Evolutionary conservation across 2,329 filamentous ascomycete genomes (phyloP).

Genomic region (Cytospora chrysosperma): DNA sequence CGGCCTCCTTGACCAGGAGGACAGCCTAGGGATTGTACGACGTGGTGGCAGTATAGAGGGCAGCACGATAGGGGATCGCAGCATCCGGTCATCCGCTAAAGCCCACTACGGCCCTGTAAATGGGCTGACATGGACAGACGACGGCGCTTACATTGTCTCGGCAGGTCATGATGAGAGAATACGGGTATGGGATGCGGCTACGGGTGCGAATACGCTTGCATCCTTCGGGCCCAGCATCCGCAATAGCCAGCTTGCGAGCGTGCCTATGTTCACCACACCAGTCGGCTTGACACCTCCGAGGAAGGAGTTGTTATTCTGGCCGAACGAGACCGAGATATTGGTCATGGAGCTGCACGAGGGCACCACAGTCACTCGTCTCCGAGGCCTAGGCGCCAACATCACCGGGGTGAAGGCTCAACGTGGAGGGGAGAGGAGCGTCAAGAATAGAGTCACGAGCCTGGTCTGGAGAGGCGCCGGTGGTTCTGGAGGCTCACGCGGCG

Average conservation of each 20-base stretch:
- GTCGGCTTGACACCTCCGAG: constrained; percentile 53
- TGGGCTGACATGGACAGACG: constrained; percentile 79
- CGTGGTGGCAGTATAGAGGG: constrained; percentile 32
- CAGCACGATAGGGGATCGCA: constrained; percentile 34
- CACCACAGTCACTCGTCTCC: constrained; percentile 66
- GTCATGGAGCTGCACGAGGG: constrained; percentile 79
- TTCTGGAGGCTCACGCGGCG: constrained; percentile 47
- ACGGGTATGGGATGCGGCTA: constrained; percentile 80
- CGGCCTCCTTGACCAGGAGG: constrained; percentile 79
- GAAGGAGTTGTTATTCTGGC: constrained; percentile 72
- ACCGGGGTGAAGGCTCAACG: constrained; percentile 44
- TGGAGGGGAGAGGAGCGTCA: constrained; percentile 56
- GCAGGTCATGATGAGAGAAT: constrained; percentile 82
- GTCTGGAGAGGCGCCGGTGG: constrained; percentile 69
- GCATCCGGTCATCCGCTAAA: constrained; percentile 50
- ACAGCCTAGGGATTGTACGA: constrained; percentile 66
- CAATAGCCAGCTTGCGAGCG: constrained; percentile 65
- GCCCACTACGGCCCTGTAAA: constrained; percentile 85
- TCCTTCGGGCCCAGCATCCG: constrained; percentile 82
- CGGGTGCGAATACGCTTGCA: constrained; percentile 81
- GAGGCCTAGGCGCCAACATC: constrained; percentile 58
- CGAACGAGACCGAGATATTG: constrained; percentile 78
- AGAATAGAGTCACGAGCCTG: constrained; percentile 70
- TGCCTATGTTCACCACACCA: constrained; percentile 64
- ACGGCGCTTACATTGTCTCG: constrained; percentile 73